A percentile compares a stretch with the other conserved stretches of the same genome.
Conservation (phyloP, 2,329 filamentous ascomycete genomes). For the Neonectria magnoliae region DNA sequence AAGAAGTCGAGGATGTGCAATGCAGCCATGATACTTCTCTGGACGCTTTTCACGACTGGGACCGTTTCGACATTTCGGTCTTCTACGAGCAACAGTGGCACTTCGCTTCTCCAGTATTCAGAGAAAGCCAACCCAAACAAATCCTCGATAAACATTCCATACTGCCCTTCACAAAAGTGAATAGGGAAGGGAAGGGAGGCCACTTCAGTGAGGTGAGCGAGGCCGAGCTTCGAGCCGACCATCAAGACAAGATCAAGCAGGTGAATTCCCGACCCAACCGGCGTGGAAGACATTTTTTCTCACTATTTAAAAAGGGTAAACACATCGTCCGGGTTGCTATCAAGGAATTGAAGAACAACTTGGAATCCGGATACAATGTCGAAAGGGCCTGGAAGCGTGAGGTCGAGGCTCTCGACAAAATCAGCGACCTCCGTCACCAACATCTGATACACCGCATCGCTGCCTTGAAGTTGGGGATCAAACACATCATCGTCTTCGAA, state of each 20-base stretch:
- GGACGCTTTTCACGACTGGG: conserved; percentile 16
- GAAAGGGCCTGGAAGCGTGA: conserved; percentile 6
- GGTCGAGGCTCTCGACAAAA: conserved; percentile 18
- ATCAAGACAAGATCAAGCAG: not conserved
- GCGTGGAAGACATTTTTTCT: not conserved
- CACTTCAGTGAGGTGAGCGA: conserved; percentile 27
- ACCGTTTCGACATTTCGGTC: not conserved
- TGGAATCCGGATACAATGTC: conserved; percentile 14
- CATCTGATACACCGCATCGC: conserved; percentile 24
- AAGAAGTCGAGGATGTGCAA: not conserved
- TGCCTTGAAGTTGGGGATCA: conserved; percentile 12
- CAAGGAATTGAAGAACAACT: conserved; percentile 19
- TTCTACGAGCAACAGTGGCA: conserved; percentile 18
- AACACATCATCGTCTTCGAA: conserved; percentile 27
- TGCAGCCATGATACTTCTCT: conserved; percentile 10
- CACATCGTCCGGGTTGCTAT: conserved; percentile 11
- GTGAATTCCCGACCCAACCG: not conserved
- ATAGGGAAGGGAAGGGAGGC: not conserved
- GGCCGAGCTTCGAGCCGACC: conserved; percentile 18
- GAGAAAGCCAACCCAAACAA: not conserved
- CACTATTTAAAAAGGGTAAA: not conserved
- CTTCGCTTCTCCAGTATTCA: conserved; percentile 14
- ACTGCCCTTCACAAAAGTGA: conserved; percentile 11
- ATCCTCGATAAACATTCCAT: not conserved
- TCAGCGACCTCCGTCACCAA: conserved; percentile 11